These are phyloP conservation scores for Volvox reticuliferus DNA, from an alignment of 139 green algal genomes.

Conservation along the genomic window DNA sequence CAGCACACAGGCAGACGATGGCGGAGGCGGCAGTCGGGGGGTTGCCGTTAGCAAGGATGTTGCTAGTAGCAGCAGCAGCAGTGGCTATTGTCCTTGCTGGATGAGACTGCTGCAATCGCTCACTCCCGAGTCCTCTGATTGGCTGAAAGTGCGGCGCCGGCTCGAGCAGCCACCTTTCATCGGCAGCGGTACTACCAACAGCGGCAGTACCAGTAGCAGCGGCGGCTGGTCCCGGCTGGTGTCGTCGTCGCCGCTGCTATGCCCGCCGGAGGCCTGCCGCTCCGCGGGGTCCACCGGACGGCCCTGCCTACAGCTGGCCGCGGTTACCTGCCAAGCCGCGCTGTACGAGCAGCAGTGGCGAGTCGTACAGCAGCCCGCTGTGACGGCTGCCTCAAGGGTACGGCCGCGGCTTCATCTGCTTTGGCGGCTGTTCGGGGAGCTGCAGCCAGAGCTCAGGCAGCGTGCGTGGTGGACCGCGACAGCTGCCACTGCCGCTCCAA, in stretches of 20 bases:
- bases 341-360: constrained; percentile 6
- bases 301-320: neutral
- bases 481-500: neutral
- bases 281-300: neutral
- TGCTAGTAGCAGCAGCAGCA: neutral
- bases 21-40: neutral
- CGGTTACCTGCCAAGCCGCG: neutral
- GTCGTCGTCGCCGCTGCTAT: neutral
- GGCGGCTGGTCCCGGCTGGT: neutral
- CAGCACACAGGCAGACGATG: no score
- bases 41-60: neutral
- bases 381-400: neutral
- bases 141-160: no score
- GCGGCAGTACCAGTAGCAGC: neutral
- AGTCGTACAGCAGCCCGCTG: neutral
- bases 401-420: constrained; percentile 10
- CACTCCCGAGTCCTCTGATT: neutral
- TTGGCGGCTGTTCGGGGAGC: neutral
- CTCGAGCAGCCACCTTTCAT: neutral
- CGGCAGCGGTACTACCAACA: neutral
- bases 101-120: neutral
- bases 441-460: neutral
- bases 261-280: neutral
- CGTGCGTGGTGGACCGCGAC: neutral
- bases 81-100: neutral